Conservation (phyloP, 2,329 filamentous ascomycete genomes). For the Cladophialophora exuberans region DNA sequence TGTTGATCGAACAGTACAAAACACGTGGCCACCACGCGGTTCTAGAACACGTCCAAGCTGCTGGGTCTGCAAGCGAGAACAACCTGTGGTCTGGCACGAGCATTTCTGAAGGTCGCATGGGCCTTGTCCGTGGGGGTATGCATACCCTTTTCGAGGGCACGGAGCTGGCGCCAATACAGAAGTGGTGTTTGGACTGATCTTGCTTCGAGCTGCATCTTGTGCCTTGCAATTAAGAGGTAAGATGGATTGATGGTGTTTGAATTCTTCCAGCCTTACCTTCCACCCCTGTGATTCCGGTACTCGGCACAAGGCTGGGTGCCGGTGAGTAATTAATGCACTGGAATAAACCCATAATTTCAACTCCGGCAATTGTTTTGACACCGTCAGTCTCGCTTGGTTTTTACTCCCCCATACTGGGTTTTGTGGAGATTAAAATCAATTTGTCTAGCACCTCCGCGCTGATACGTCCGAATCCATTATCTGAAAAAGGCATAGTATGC, state of each 20-base stretch:
- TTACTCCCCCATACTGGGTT: neutral
- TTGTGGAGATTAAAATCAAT: constrained; percentile 2
- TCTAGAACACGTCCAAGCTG: neutral
- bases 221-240: neutral
- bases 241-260: neutral
- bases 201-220: too few relatives aligned
- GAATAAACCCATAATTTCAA: constrained; percentile 3
- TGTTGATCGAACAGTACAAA: neutral
- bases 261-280: neutral
- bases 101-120: neutral
- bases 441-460: neutral
- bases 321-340: constrained; percentile 1
- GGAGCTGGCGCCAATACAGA: neutral
- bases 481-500: constrained; percentile 16
- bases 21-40: neutral
- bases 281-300: neutral
- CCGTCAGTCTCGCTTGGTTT: neutral
- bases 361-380: neutral
- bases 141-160: neutral
- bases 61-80: neutral
- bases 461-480: constrained; percentile 25
- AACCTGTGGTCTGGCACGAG: neutral
- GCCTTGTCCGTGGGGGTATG: neutral
- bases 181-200: constrained; percentile 5
- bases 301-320: neutral